These are phyloP conservation scores for Clonostachys chloroleuca DNA, from an alignment of 2,329 filamentous ascomycete genomes.

Conservation along the genomic window DNA sequence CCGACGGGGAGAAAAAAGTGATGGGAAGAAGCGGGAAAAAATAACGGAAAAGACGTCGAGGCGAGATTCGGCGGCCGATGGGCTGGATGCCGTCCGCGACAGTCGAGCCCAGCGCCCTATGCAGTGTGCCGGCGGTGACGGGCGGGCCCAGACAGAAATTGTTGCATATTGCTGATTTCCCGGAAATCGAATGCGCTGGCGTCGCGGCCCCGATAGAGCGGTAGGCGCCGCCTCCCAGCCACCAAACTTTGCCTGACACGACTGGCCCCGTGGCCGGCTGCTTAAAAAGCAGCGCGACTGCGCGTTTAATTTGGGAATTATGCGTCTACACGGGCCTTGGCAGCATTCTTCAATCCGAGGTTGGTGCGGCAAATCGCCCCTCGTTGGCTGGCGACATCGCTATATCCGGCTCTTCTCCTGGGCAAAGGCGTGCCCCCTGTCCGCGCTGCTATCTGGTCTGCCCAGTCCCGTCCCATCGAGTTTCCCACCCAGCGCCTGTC, in stretches of 20 bases:
- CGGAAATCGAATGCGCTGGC: not conserved
- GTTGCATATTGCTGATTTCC: not conserved
- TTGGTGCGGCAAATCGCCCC: not conserved
- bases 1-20: too few species aligned
- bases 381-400: not conserved
- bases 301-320: not conserved
- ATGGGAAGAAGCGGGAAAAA: too few species aligned
- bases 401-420: not conserved
- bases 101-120: too few species aligned
- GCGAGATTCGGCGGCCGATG: too few species aligned
- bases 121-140: too few species aligned
- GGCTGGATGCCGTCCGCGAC: too few species aligned
- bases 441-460: not conserved
- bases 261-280: not conserved
- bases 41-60: too few species aligned
- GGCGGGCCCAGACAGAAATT: not conserved
- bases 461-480: not conserved
- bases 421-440: not conserved
- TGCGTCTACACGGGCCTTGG: not conserved
- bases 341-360: not conserved
- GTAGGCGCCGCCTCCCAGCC: conserved; percentile 5
- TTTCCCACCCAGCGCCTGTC: too few species aligned
- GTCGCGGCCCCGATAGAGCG: not conserved
- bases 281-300: not conserved
- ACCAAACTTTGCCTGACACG: conserved; percentile 1